These are phyloP conservation scores for Amaranthus cruentus DNA, from an alignment of 148 eudicot species.

Conservation along the genomic window DNA sequence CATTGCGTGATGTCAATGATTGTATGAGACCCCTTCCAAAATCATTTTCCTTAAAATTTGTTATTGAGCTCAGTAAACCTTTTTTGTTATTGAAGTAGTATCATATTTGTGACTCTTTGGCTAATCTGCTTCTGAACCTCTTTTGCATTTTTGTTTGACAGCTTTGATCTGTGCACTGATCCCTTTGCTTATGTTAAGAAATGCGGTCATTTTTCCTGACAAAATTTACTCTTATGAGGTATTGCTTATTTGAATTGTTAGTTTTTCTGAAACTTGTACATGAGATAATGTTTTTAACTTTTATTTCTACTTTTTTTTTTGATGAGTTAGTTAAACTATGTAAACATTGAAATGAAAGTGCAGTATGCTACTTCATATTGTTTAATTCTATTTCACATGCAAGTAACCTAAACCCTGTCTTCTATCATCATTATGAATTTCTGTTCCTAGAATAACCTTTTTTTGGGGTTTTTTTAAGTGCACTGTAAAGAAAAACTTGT, in stretches of 20 bases:
- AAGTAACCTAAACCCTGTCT: background rate
- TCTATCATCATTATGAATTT: background rate
- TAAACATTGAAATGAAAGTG: background rate
- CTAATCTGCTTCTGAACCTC: slow-evolving; percentile 13
- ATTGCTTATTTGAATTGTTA: slow-evolving; percentile 16
- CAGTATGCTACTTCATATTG: background rate
- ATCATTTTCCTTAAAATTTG: background rate
- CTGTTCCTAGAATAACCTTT: background rate
- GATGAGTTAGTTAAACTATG: background rate
- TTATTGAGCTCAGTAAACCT: background rate
- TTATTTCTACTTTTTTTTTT: background rate
- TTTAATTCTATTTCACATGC: background rate
- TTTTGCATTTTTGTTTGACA: slow-evolving; percentile 31
- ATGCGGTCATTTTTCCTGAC: slow-evolving; percentile 71
- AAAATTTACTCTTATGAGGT: slow-evolving; percentile 77
- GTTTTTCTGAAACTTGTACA: background rate
- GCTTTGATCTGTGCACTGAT: slow-evolving; percentile 85
- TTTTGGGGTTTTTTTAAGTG: background rate
- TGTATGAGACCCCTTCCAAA: slow-evolving; percentile 38
- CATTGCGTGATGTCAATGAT: slow-evolving; percentile 71
- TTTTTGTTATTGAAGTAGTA: background rate
- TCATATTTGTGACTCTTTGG: slow-evolving; percentile 1
- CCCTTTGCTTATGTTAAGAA: slow-evolving; percentile 81
- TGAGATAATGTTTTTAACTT: background rate
- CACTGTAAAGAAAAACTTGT: background rate